phyloP scores from a whole-genome alignment of 345 rosid genomes.

The Boechera divaricarpa region DNA sequence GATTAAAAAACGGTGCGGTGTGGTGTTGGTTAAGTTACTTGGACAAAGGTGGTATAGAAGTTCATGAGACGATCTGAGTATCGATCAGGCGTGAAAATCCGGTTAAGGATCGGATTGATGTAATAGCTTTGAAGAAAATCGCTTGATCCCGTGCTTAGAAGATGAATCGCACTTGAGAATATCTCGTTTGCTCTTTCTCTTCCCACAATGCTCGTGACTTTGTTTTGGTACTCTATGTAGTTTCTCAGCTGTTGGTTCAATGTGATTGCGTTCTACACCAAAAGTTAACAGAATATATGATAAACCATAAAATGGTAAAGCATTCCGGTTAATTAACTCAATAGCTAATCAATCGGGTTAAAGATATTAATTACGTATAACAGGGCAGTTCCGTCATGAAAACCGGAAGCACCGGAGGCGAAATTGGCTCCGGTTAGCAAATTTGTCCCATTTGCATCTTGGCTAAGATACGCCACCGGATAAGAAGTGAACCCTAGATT shows the following conservation, averaged over 20 bases:
- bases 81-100: conserved; percentile 64
- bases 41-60: conserved; percentile 60
- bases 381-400: conserved; percentile 66
- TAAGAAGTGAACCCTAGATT: conserved; percentile 79
- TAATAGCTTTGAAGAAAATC: conserved; percentile 91
- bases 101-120: conserved; percentile 78
- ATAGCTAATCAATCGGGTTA: neutral
- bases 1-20: neutral
- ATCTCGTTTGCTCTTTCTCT: conserved; percentile 68
- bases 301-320: neutral
- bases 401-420: conserved; percentile 90
- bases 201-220: conserved; percentile 56
- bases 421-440: conserved; percentile 85
- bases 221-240: conserved; percentile 72
- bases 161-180: conserved; percentile 61
- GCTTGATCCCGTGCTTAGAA: conserved; percentile 77
- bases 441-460: conserved; percentile 58
- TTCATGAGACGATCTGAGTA: conserved; percentile 73
- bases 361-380: conserved; percentile 57
- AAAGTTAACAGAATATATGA: neutral
- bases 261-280: conserved; percentile 63
- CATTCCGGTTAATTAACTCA: neutral
- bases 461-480: conserved; percentile 72
- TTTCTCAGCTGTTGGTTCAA: conserved; percentile 66
- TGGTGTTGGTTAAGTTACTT: conserved; percentile 48